Base-by-base conservation (phyloP, 805 yeast genomes). In the Torulaspora microellipsoides region DNA sequence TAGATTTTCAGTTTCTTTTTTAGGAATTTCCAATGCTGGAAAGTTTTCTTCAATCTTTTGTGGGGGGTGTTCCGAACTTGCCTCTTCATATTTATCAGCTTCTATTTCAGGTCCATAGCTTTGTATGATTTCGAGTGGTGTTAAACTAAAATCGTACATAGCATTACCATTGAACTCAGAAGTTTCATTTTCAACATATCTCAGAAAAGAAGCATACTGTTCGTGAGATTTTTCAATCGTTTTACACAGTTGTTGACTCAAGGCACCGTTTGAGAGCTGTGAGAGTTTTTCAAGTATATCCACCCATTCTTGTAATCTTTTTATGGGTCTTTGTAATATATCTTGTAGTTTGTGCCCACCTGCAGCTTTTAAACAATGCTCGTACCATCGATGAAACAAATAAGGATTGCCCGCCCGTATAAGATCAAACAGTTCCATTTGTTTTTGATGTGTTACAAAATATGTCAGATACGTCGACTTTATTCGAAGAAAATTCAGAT, bases 381-480 rank as follows among this genome's bases (percentile, higher is more conserved):
- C 60, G 11, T 64, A 49, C 75, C 75, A 70, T 36, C 62, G 32
- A 23, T 48, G 36, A 58, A 58, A 51, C 25, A 47, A 4, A 3
- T 43, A 35, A 7, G 44, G 33, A 35, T 54, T 48, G 38, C 59
- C 41, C 34, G 39, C 31, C 15, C 48, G 40, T 31, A 64, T 48
- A 2, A 42, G 37, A 2, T 49, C 42, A 8, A 67, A 47, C 11
- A 64, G 49, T 4, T 51, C 49, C 38, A 62, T 46, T 42, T 68
- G 73, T 25, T 53, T 46, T 17, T 53, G 42, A 41, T 67, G 66
- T 8, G 60, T 58, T 2, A 55, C 52, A 15, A 57, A 56, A 47
- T 69, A 70, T 4, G 63, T 62, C 3, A 51, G 25, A 40, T 68
- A 70, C 0, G 68, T 61, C 2, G 68, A 50, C 38, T 54, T 66